Conservation (phyloP, 73 alveolate species). For the Symbiodinium pilosum region DNA sequence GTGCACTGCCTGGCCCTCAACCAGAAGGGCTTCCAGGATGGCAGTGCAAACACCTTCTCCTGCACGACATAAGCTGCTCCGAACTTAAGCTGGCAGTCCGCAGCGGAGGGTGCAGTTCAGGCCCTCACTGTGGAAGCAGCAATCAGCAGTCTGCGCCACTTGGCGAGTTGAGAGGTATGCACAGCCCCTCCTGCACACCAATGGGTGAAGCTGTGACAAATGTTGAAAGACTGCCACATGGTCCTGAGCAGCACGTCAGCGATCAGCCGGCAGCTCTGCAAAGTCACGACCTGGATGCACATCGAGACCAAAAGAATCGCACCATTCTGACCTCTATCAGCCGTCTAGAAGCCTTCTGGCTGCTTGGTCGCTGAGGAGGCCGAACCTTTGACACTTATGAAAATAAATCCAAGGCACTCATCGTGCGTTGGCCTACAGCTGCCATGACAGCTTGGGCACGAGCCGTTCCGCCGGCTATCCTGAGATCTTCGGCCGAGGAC, state of each 20-base stretch:
- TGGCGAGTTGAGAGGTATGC: constrained; percentile 1
- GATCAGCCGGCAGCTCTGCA: constrained; percentile 24
- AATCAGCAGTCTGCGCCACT: constrained; percentile 21
- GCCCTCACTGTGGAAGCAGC: constrained; percentile 28
- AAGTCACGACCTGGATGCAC: neutral
- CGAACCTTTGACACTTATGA: too few relatives aligned
- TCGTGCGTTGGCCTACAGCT: too few relatives aligned
- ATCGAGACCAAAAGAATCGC: neutral
- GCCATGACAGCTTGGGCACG: too few relatives aligned
- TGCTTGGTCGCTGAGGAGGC: neutral
- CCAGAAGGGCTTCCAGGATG: constrained; percentile 15
- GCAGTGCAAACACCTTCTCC: neutral
- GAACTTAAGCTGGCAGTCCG: neutral
- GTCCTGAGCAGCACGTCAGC: constrained; percentile 10
- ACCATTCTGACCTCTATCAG: neutral
- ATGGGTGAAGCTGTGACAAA: too few relatives aligned
- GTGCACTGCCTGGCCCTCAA: constrained; percentile 12
- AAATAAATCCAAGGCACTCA: too few relatives aligned
- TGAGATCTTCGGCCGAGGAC: neutral
- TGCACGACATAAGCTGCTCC: neutral
- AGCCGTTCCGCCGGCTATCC: neutral
- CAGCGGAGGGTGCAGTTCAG: neutral
- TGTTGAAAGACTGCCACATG: neutral
- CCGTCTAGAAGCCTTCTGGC: neutral
- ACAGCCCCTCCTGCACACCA: constrained; percentile 29